Conservation (phyloP, 106 monocot species). For the Platanthera zijinensis region DNA sequence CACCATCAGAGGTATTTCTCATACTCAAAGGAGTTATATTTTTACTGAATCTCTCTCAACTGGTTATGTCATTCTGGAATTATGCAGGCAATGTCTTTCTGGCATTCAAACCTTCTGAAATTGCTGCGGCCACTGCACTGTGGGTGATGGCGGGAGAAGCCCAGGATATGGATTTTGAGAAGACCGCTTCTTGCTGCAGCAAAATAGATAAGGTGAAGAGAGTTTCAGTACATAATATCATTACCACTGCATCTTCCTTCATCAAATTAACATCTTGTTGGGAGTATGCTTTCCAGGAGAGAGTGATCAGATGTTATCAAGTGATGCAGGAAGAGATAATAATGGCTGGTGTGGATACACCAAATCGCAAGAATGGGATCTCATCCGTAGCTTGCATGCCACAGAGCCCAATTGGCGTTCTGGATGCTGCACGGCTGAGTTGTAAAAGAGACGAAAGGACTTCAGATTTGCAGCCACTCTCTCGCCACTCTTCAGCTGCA, state of each 20-base stretch:
- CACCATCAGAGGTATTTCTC: slow-evolving; percentile 33
- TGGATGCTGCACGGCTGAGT: slow-evolving; percentile 68
- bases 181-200: slow-evolving; percentile 23
- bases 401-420: slow-evolving; percentile 74
- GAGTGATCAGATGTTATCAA: slow-evolving; percentile 62
- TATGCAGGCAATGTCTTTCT: slow-evolving; percentile 58
- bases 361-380: slow-evolving; percentile 16
- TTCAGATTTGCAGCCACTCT: slow-evolving; percentile 25
- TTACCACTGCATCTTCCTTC: background rate
- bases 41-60: background rate
- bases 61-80: background rate
- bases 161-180: slow-evolving; percentile 24
- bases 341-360: slow-evolving; percentile 8
- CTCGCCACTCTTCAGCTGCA: slow-evolving; percentile 26
- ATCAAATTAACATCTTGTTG: background rate
- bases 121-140: slow-evolving; percentile 57
- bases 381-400: slow-evolving; percentile 35
- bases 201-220: slow-evolving; percentile 37
- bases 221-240: background rate
- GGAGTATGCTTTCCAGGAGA: slow-evolving; percentile 48
- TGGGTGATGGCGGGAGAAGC: slow-evolving; percentile 16
- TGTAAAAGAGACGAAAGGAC: slow-evolving; percentile 53
- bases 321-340: slow-evolving; percentile 36
- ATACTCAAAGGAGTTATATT: background rate
- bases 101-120: slow-evolving; percentile 65